Evolutionary conservation across 208 protist species (phyloP), one percentile per base, ranked within the genome.

Genomic region (Spongospora subterranea): DNA sequence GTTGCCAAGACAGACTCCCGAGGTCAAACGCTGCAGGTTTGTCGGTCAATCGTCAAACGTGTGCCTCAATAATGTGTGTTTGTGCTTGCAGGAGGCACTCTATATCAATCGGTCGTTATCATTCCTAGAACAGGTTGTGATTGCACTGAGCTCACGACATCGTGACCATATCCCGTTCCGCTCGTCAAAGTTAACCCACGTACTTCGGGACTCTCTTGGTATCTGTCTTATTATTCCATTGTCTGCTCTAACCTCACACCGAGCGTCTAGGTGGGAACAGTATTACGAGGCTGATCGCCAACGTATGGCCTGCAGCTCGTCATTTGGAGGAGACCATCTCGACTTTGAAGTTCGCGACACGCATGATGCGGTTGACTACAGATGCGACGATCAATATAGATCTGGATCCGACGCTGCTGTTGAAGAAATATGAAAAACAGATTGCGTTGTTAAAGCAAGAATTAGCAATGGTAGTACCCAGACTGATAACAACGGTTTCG

Each of bases 171-270:
- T 98, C 32, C 97, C 97, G 40, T 98, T 96, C 92, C 96, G 97
- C 54, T 96, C 98, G 94, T 97, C 95, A 38, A 97, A 97, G 90
- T 95, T 98, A 93, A 98, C 97, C 0, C 96, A 97, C 94, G 94
- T 98, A 64, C 95, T 98, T 13, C 43, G 88, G 6, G 90, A 92
- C 39, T 60, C 77, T 1, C 38, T 89, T 97, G 0, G 96, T 96
- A 64, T 60, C 24, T 60, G 13, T 60, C 13, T 6, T 29, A 24
- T 29, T 24, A 29, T 24, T 60, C 24, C 50, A 24, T 24, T 60
- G 50, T 60, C 6, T 60, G 50, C 50, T 24, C 24, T n/a, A n/a
- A n/a, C n/a, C 13, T 60, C 24, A 29, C 24, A 60, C 6, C 24
- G 50, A 60, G 24, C 50, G 24, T 60, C 6, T 60, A 60, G 50